Evolutionary conservation across 2,329 filamentous ascomycete species (phyloP).

Genomic region (Claviceps sp.): DNA sequence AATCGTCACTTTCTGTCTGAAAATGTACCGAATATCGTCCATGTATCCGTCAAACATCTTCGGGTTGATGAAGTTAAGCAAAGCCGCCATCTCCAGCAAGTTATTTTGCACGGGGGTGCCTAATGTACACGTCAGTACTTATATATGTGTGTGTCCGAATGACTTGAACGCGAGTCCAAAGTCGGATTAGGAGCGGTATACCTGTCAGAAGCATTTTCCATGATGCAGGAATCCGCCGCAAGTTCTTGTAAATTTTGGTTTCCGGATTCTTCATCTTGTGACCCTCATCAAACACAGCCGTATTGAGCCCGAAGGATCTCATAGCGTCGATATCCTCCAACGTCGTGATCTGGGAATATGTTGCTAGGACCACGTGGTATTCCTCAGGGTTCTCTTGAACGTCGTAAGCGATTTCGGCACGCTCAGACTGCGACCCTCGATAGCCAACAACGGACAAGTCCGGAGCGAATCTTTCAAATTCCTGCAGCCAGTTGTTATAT

Average conservation of each 20-base stretch:
- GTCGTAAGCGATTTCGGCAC: constrained; percentile 52
- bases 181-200: constrained; percentile 6
- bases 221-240: constrained; percentile 63
- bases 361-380: constrained; percentile 50
- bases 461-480: constrained; percentile 81
- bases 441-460: constrained; percentile 60
- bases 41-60: constrained; percentile 63
- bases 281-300: constrained; percentile 79
- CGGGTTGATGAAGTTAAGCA: constrained; percentile 91
- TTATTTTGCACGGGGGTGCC: constrained; percentile 95
- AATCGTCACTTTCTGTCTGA: constrained; percentile 81
- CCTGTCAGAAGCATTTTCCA: constrained; percentile 66
- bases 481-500: constrained; percentile 87
- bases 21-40: constrained; percentile 72
- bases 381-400: constrained; percentile 49
- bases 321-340: constrained; percentile 37
- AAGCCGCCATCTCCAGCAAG: constrained; percentile 75
- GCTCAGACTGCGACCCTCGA: constrained; percentile 51
- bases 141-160: neutral
- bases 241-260: constrained; percentile 66
- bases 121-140: constrained; percentile 25
- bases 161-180: neutral
- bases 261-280: constrained; percentile 84
- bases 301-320: constrained; percentile 33
- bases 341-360: constrained; percentile 45